A percentile compares a stretch with the other conserved stretches of the same genome.
These are phyloP conservation scores for Mortierella sp. DNA, from an alignment of 371 early-diverging fungal species.

Conservation along the genomic window DNA sequence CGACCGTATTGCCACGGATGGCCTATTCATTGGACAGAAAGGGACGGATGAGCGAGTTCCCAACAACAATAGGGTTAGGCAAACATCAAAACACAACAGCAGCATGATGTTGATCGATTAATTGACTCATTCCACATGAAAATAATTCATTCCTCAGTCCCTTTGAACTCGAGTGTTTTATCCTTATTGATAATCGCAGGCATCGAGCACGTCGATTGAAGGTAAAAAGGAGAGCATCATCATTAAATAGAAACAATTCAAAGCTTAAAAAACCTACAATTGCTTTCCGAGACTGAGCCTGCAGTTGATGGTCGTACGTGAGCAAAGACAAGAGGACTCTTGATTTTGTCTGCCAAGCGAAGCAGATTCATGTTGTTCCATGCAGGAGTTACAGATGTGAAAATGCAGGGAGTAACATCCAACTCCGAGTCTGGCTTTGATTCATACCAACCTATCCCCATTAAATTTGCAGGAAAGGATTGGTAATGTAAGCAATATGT, in stretches of 20 bases:
- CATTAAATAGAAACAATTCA: neutral
- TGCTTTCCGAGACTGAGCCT: slow-evolving; percentile 85
- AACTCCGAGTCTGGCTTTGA: slow-evolving; percentile 59
- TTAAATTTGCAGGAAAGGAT: neutral
- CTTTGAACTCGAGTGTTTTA: neutral
- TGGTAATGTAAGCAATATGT: neutral
- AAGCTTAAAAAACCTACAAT: slow-evolving; percentile 65
- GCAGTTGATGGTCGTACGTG: slow-evolving; percentile 89
- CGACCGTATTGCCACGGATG: slow-evolving; percentile 83
- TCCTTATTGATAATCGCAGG: too few relatives aligned
- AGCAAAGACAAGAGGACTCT: slow-evolving; percentile 84
- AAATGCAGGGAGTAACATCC: slow-evolving; percentile 79
- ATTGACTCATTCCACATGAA: neutral
- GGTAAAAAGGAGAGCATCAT: neutral
- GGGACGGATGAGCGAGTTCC: neutral
- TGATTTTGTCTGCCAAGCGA: slow-evolving; percentile 85
- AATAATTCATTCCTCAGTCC: neutral
- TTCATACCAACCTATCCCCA: slow-evolving; percentile 78
- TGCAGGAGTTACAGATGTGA: slow-evolving; percentile 88
- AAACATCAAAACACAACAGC: neutral
- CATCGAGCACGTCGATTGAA: too few relatives aligned
- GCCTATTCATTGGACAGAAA: slow-evolving; percentile 31
- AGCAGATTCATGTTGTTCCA: slow-evolving; percentile 89
- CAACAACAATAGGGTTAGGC: neutral
- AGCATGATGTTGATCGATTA: neutral